Evolutionary conservation across 2,329 filamentous ascomycete genomes (phyloP).

Genomic region (Xylaria digitata): DNA sequence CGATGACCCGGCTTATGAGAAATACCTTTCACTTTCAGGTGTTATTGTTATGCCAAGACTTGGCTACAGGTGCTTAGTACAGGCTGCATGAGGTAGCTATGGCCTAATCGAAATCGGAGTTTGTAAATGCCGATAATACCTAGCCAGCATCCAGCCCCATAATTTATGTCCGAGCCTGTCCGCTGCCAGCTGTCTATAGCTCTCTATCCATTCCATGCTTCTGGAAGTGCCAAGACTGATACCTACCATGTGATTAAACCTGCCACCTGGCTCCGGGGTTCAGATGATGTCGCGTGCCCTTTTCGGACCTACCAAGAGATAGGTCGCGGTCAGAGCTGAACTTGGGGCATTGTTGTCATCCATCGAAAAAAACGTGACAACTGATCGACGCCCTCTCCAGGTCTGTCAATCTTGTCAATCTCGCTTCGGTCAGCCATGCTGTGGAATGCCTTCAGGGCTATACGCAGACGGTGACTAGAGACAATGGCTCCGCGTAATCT

Average conservation of each 20-base stretch:
- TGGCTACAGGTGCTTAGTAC: background rate
- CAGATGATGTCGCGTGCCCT: slow-evolving; percentile 29
- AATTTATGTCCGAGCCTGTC: background rate
- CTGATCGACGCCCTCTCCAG: slow-evolving; percentile 4
- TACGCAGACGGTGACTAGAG: slow-evolving; percentile 58
- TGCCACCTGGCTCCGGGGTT: slow-evolving; percentile 9
- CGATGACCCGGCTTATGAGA: too few species aligned
- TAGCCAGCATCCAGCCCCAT: background rate
- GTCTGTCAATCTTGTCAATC: background rate
- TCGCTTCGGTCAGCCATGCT: slow-evolving; percentile 50
- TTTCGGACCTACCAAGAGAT: background rate
- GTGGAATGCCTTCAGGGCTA: slow-evolving; percentile 51
- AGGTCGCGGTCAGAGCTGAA: slow-evolving; percentile 3
- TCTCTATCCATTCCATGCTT: background rate
- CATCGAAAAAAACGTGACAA: slow-evolving; percentile 11
- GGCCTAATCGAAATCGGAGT: slow-evolving; percentile 2
- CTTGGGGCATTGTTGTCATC: slow-evolving; percentile 11
- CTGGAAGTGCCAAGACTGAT: background rate
- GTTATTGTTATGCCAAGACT: background rate
- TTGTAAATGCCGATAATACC: slow-evolving; percentile 9
- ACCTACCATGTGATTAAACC: background rate
- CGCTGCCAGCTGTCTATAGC: slow-evolving; percentile 6
- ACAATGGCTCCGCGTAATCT: slow-evolving; percentile 53
- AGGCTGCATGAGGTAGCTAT: too few species aligned
- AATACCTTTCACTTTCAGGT: too few species aligned